Conservation (phyloP, 768 basidiomycete species). For the Termitomyces sp. region DNA sequence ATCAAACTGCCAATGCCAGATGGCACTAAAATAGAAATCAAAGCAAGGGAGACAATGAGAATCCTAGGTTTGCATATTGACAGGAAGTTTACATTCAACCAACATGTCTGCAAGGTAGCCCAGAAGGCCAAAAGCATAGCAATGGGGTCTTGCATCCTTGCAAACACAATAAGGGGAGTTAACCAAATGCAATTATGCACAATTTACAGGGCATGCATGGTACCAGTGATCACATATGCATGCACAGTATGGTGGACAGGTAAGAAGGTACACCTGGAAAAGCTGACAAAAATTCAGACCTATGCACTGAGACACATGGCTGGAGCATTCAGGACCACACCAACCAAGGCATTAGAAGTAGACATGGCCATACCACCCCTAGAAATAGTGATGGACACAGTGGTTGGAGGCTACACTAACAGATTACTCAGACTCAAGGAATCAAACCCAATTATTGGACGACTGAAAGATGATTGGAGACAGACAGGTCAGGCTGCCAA, state of each 20-base stretch:
- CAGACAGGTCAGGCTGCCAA: neutral
- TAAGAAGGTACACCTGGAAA: neutral
- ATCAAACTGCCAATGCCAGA: neutral
- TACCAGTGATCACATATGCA: neutral
- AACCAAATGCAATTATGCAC: neutral
- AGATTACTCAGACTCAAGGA: neutral
- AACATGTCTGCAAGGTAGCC: neutral
- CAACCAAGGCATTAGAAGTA: no score
- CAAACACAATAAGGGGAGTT: neutral
- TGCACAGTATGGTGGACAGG: neutral
- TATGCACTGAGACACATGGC: neutral
- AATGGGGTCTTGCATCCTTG: neutral
- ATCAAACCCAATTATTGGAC: neutral
- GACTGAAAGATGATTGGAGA: neutral
- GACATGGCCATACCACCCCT: neutral
- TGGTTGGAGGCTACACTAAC: neutral
- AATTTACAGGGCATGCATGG: neutral
- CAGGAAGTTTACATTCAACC: no score
- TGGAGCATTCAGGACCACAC: no score
- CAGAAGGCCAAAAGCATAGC: no score
- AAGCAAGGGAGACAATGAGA: neutral
- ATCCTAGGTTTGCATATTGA: no score
- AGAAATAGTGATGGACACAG: neutral
- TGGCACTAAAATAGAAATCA: neutral
- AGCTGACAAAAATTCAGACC: neutral